These are phyloP conservation scores for Salmacisia buchloeana DNA, from an alignment of 1,284 basidiomycete genomes.

Conservation along the genomic window DNA sequence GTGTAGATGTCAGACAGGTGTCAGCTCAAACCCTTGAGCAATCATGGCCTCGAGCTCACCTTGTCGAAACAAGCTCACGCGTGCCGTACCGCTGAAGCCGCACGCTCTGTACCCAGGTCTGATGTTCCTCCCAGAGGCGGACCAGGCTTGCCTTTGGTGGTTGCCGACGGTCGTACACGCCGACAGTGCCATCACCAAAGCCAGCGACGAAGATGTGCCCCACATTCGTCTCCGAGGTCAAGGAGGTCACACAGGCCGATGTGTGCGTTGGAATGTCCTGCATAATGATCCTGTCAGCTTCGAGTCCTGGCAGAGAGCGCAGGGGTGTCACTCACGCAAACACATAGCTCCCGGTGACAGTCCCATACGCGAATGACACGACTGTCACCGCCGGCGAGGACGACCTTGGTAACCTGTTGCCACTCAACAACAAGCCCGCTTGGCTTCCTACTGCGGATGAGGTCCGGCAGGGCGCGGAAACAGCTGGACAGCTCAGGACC, in stretches of 20 bases:
- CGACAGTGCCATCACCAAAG: slow-evolving; percentile 86
- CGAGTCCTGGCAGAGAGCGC: slow-evolving; percentile 13
- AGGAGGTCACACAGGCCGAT: slow-evolving; percentile 79
- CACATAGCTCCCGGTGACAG: slow-evolving; percentile 78
- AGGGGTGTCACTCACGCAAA: slow-evolving; percentile 59
- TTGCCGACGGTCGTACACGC: slow-evolving; percentile 83
- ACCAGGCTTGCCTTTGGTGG: slow-evolving; percentile 80
- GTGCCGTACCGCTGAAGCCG: slow-evolving; percentile 71
- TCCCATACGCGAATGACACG: slow-evolving; percentile 89
- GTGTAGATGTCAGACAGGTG: not conserved
- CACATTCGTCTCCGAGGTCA: slow-evolving; percentile 72
- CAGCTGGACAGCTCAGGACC: slow-evolving; percentile 78
- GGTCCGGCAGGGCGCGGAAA: slow-evolving; percentile 80
- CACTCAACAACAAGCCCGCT: slow-evolving; percentile 84
- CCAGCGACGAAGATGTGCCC: slow-evolving; percentile 79
- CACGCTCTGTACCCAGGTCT: slow-evolving; percentile 85
- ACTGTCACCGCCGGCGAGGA: slow-evolving; percentile 86
- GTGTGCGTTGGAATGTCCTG: slow-evolving; percentile 83
- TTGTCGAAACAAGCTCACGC: slow-evolving; percentile 79
- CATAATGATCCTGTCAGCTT: slow-evolving; percentile 14
- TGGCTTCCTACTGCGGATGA: slow-evolving; percentile 65
- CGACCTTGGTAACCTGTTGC: slow-evolving; percentile 80
- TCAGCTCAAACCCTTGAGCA: too few relatives aligned
- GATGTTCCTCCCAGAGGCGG: slow-evolving; percentile 69
- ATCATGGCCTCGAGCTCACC: too few relatives aligned